phyloP scores from a whole-genome alignment of 345 rosid species.

The Punica granatum region DNA sequence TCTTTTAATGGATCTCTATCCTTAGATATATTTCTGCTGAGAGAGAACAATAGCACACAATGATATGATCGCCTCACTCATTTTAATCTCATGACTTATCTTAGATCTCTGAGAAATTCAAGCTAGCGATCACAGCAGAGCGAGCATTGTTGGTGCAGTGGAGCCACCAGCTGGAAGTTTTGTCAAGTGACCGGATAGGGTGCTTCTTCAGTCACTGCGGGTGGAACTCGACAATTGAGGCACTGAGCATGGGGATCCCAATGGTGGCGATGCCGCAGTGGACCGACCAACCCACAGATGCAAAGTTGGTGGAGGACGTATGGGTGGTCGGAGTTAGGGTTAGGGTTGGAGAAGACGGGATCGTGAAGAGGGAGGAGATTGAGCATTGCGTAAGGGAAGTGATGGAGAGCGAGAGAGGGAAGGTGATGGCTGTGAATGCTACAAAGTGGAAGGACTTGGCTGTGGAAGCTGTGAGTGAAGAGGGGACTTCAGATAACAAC shows the following conservation, averaged over 20 bases:
- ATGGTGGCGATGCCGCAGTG: conserved; percentile 24
- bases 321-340: conserved; percentile 62
- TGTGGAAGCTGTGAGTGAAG: conserved; percentile 31
- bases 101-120: conserved; percentile 6
- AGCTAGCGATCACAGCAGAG: conserved; percentile 12
- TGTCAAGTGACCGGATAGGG: conserved; percentile 38
- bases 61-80: no score
- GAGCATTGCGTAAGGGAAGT: conserved; percentile 38
- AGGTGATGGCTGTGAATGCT: conserved; percentile 31
- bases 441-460: conserved; percentile 43
- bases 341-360: conserved; percentile 32
- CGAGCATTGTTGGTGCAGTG: conserved; percentile 35
- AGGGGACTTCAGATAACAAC: conserved; percentile 42
- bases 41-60: no score
- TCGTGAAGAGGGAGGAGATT: conserved; percentile 43
- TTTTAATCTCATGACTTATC: not conserved
- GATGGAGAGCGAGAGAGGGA: conserved; percentile 41
- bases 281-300: conserved; percentile 23
- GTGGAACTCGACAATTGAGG: conserved; percentile 38
- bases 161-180: conserved; percentile 47
- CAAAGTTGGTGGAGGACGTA: conserved; percentile 48
- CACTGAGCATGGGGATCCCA: conserved; percentile 12
- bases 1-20: no score
- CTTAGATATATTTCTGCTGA: no score
- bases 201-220: conserved; percentile 63